Evolutionary conservation across 2,329 filamentous ascomycete genomes (phyloP).

Genomic region (Aotearoamyces nothofagi): DNA sequence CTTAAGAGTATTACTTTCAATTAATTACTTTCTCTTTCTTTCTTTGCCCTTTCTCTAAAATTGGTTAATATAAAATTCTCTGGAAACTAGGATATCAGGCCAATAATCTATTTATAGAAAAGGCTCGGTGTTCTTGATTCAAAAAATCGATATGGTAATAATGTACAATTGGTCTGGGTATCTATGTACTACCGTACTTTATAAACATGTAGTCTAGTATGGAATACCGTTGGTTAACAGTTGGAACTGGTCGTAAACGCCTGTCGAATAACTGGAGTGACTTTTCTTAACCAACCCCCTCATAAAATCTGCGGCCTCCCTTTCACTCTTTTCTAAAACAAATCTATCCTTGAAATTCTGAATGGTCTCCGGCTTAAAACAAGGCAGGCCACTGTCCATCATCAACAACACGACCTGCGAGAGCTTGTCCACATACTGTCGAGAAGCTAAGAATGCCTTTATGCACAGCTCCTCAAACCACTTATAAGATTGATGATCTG

Average conservation of each 20-base stretch:
- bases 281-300: slow-evolving; percentile 79
- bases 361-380: slow-evolving; percentile 94
- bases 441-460: slow-evolving; percentile 81
- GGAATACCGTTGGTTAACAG: slow-evolving; percentile 94
- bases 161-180: neutral
- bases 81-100: too few relatives aligned
- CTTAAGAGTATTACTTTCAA: too few relatives aligned
- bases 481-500: slow-evolving; percentile 73
- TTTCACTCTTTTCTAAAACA: slow-evolving; percentile 78
- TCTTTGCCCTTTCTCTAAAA: too few relatives aligned
- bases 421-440: slow-evolving; percentile 79
- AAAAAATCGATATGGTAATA: too few relatives aligned
- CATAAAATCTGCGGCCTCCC: slow-evolving; percentile 92
- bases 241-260: slow-evolving; percentile 96
- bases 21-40: too few relatives aligned
- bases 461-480: slow-evolving; percentile 96
- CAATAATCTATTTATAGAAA: too few relatives aligned
- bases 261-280: slow-evolving; percentile 79
- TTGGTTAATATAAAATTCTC: too few relatives aligned
- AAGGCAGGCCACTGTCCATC: slow-evolving; percentile 91
- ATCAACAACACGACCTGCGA: slow-evolving; percentile 83
- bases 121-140: too few relatives aligned
- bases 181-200: neutral
- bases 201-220: slow-evolving; percentile 34
- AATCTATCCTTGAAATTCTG: slow-evolving; percentile 87